phyloP scores from a whole-genome alignment of 192 early-diverging fungal species.

The Backusella liffmaniae region DNA sequence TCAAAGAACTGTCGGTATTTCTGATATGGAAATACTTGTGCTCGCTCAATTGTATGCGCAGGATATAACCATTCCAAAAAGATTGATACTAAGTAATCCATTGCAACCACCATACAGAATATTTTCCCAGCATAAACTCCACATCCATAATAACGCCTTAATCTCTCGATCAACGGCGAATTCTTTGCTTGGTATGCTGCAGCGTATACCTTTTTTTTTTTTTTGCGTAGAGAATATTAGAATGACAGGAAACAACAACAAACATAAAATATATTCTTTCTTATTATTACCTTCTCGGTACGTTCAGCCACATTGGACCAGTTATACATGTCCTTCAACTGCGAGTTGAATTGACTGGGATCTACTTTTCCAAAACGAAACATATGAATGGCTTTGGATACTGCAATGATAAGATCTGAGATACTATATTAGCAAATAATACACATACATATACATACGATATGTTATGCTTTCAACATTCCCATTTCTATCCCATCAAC shows the following conservation, averaged over 20 bases:
- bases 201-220: slow-evolving; percentile 62
- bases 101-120: slow-evolving; percentile 85
- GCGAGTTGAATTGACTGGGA: slow-evolving; percentile 71
- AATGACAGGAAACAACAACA: not conserved
- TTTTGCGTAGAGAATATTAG: not conserved
- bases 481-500: too few species aligned
- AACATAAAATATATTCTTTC: not conserved
- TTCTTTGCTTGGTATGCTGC: slow-evolving; percentile 64
- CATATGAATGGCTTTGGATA: slow-evolving; percentile 69
- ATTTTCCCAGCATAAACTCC: slow-evolving; percentile 90
- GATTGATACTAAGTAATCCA: slow-evolving; percentile 79
- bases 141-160: slow-evolving; percentile 77
- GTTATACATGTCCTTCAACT: slow-evolving; percentile 92
- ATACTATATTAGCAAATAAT: not conserved
- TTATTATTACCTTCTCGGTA: slow-evolving; percentile 67
- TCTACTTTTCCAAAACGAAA: slow-evolving; percentile 64
- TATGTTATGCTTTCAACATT: not conserved
- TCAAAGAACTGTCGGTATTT: slow-evolving; percentile 38
- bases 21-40: slow-evolving; percentile 64
- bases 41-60: slow-evolving; percentile 65
- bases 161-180: slow-evolving; percentile 55
- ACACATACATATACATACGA: slow-evolving; percentile 12
- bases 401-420: slow-evolving; percentile 68
- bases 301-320: slow-evolving; percentile 95
- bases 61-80: slow-evolving; percentile 86